phyloP scores from a whole-genome alignment of 495 filamentous ascomycete genomes.

The Aspergillus nidulans region DNA sequence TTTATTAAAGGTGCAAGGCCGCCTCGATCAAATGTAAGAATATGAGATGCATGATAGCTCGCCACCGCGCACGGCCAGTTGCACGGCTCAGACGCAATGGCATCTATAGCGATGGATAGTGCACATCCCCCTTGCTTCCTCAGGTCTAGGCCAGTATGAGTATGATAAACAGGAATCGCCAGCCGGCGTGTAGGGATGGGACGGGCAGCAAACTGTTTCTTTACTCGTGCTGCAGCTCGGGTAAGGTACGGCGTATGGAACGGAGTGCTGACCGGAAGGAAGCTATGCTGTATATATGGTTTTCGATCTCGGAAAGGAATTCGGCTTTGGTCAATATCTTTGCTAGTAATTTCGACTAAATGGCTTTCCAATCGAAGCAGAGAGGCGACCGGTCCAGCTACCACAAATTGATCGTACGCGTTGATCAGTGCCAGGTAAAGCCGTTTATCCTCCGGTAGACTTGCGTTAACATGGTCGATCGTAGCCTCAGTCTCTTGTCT shows the following conservation, averaged over 20 bases:
- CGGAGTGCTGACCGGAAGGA: conserved; percentile 28
- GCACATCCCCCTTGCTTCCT: conserved; percentile 11
- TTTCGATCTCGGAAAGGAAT: conserved; percentile 21
- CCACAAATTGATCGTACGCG: conserved; percentile 24
- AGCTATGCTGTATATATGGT: conserved; percentile 15
- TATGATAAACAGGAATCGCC: conserved; percentile 32
- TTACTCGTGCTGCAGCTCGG: conserved; percentile 13
- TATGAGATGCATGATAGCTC: conserved; percentile 7
- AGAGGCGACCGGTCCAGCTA: conserved; percentile 27
- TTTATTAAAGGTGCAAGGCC: conserved; percentile 15
- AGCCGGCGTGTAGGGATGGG: conserved; percentile 18
- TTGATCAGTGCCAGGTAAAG: conserved; percentile 29
- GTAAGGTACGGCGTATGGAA: conserved; percentile 33
- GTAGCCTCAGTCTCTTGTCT: neutral
- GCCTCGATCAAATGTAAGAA: conserved; percentile 19
- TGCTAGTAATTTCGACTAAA: conserved; percentile 2
- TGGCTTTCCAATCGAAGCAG: conserved; percentile 17
- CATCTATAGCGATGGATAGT: conserved; percentile 17
- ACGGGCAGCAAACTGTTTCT: conserved; percentile 14
- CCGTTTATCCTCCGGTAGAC: conserved; percentile 8
- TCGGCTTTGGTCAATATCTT: conserved; percentile 16
- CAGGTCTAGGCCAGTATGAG: conserved; percentile 27
- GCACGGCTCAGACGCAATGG: conserved; percentile 22
- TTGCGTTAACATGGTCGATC: conserved; percentile 8
- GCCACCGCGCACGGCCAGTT: conserved; percentile 16